Conservation (phyloP, 2,329 filamentous ascomycete genomes). For the Ophiobolus disseminans region DNA sequence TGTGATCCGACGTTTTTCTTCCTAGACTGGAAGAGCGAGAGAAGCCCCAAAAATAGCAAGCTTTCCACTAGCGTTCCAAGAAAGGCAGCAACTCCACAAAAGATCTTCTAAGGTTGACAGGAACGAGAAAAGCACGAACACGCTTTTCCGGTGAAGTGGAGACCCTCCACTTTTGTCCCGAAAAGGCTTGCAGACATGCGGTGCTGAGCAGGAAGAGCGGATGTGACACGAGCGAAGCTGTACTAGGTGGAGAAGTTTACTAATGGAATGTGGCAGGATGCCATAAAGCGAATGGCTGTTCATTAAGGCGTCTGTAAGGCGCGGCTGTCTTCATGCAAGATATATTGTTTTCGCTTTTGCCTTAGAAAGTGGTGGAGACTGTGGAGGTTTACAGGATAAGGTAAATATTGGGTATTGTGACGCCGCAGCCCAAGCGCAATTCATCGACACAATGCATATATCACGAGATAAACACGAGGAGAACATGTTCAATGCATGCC, state of each 20-base stretch:
- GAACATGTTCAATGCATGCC: no score
- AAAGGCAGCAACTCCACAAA: no score
- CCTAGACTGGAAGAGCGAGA: no score
- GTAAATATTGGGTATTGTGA: neutral
- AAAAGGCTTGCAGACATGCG: neutral
- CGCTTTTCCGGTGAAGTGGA: slow-evolving; percentile 4
- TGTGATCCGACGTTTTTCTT: no score
- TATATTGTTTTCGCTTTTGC: neutral
- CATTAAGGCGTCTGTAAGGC: neutral
- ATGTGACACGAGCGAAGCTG: neutral
- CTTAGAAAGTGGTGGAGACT: neutral
- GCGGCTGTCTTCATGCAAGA: neutral
- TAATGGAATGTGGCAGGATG: neutral
- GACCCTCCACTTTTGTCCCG: neutral
- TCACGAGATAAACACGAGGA: no score
- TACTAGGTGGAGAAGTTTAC: neutral
- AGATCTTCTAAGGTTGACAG: neutral
- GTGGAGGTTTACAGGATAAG: neutral
- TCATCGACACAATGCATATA: no score
- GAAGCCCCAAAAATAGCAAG: no score
- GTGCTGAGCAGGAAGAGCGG: neutral
- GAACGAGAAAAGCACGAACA: neutral
- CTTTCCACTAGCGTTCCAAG: no score
- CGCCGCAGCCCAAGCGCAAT: neutral
- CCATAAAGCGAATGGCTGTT: neutral